phyloP scores from a whole-genome alignment of 148 eudicot species.

The Cornus kousa region DNA sequence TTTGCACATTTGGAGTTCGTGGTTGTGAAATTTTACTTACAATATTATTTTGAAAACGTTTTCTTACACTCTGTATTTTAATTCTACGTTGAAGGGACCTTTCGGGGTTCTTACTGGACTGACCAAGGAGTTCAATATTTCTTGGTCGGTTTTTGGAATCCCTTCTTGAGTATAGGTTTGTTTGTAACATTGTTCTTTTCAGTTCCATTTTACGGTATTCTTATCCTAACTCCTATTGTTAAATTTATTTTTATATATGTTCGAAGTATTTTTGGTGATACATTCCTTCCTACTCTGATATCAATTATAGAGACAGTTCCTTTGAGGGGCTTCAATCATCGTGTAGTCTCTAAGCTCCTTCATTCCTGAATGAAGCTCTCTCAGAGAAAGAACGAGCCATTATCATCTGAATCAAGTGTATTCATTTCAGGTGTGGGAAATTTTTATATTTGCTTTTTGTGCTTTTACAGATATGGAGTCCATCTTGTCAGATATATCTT shows the following conservation, averaged over 20 bases:
- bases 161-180: constrained; percentile 62
- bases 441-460: background rate
- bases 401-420: constrained; percentile 46
- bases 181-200: constrained; percentile 9
- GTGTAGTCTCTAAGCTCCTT: constrained; percentile 55
- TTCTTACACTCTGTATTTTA: background rate
- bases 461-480: background rate
- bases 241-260: background rate
- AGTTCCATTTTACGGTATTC: background rate
- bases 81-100: constrained; percentile 43
- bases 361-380: constrained; percentile 47
- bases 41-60: background rate
- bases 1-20: background rate
- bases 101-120: constrained; percentile 55
- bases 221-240: background rate
- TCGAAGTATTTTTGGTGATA: constrained; percentile 14
- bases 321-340: constrained; percentile 33
- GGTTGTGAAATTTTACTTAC: background rate
- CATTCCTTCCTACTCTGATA: constrained; percentile 40
- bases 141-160: constrained; percentile 61
- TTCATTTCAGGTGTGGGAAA: constrained; percentile 2
- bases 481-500: background rate
- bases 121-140: constrained; percentile 68
- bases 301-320: constrained; percentile 60
- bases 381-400: constrained; percentile 30